Percentiles rank a stretch among this genome's conserved stretches.
These are phyloP conservation scores for Vanderwaltozyma verrucispora DNA, from an alignment of 805 yeast genomes.

Conservation along the genomic window DNA sequence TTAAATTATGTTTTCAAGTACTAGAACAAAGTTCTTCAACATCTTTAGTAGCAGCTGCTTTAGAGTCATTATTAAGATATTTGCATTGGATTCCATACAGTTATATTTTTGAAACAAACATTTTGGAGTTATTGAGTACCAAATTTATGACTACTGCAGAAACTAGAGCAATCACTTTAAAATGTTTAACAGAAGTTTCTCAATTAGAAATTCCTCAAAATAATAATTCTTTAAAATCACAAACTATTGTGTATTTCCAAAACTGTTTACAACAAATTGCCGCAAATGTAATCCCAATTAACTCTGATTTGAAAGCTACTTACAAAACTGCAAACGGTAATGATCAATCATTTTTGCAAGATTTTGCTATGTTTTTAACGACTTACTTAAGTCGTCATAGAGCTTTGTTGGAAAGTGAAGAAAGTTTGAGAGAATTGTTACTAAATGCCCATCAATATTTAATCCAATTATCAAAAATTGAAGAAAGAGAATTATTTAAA, in stretches of 20 bases:
- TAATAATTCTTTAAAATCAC: conserved; percentile 31
- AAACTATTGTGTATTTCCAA: conserved; percentile 60
- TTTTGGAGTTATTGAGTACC: conserved; percentile 58
- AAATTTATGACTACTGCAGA: conserved; percentile 71
- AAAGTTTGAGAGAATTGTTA: conserved; percentile 45
- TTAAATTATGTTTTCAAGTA: conserved; percentile 86
- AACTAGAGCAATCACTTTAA: conserved; percentile 74
- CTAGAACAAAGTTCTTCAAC: conserved; percentile 83
- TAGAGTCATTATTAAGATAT: conserved; percentile 72
- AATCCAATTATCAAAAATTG: conserved; percentile 76
- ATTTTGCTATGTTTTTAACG: conserved; percentile 84
- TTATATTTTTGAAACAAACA: conserved; percentile 79
- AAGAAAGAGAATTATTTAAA: conserved; percentile 92
- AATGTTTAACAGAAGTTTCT: conserved; percentile 89
- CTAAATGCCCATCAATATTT: conserved; percentile 70
- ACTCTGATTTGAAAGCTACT: conserved; percentile 57
- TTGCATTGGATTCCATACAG: conserved; percentile 92
- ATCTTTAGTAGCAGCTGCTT: conserved; percentile 72
- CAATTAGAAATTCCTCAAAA: conserved; percentile 48
- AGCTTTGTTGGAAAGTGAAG: conserved; percentile 47
- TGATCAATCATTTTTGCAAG: conserved; percentile 92
- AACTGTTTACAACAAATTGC: conserved; percentile 61
- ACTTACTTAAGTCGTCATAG: conserved; percentile 75
- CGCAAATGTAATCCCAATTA: conserved; percentile 55
- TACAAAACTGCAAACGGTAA: conserved; percentile 66